phyloP scores from a whole-genome alignment of 2,329 filamentous ascomycete genomes.

The Aspergillus nomiae region DNA sequence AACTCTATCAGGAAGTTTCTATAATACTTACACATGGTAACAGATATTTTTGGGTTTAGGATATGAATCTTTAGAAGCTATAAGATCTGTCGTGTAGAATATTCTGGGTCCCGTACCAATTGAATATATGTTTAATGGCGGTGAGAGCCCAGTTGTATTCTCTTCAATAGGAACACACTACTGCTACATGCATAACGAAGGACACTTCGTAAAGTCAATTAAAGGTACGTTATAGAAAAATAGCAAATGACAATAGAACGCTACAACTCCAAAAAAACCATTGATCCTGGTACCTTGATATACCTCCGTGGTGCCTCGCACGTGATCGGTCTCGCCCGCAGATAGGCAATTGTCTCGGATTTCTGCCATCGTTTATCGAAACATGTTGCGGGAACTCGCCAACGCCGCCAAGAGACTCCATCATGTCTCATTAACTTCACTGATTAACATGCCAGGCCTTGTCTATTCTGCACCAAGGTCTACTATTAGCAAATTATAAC shows the following conservation, averaged over 20 bases:
- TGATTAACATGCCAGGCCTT: conserved; percentile 12
- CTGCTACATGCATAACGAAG: background rate
- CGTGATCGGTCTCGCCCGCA: conserved; percentile 17
- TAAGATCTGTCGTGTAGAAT: background rate
- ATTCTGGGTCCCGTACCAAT: background rate
- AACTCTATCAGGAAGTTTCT: background rate
- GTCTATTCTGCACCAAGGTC: background rate
- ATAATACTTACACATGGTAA: background rate
- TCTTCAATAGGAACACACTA: background rate
- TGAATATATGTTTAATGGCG: background rate
- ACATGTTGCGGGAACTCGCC: conserved; percentile 13
- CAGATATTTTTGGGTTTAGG: background rate
- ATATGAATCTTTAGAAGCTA: background rate
- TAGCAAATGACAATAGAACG: background rate
- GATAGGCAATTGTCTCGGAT: conserved; percentile 5
- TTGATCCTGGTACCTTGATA: background rate
- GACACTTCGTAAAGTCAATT: background rate
- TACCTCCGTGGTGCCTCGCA: conserved; percentile 6
- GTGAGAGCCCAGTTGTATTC: background rate
- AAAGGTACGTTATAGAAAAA: background rate
- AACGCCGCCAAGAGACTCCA: conserved; percentile 11
- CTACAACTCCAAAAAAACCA: background rate
- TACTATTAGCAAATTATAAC: background rate
- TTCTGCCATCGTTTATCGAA: conserved; percentile 12
- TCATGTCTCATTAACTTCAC: conserved; percentile 9